These are phyloP conservation scores for Eimeria tenella DNA, from an alignment of 169 alveolate species.

Conservation along the genomic window DNA sequence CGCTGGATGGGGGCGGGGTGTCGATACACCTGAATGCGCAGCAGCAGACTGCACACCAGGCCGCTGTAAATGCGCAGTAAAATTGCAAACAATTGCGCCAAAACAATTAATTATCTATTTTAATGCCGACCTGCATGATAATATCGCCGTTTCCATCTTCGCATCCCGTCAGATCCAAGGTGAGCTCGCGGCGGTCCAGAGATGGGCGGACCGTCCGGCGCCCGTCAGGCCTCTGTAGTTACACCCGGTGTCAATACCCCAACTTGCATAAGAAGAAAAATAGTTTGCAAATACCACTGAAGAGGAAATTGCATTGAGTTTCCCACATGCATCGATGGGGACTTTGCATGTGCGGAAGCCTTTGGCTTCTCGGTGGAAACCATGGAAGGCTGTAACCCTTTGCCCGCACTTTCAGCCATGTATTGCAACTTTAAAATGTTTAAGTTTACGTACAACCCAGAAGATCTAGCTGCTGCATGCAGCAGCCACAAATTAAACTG, in stretches of 20 bases:
- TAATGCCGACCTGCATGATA: constrained; percentile 54
- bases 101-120: too few species aligned
- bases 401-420: not conserved
- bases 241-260: not conserved
- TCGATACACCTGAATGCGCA: constrained; percentile 59
- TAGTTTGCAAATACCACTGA: not conserved
- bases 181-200: constrained; percentile 14
- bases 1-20: constrained; percentile 71
- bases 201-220: not conserved
- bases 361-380: constrained; percentile 12
- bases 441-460: not conserved
- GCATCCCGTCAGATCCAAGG: constrained; percentile 1
- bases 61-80: not conserved
- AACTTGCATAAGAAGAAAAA: constrained; percentile 7
- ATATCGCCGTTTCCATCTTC: constrained; percentile 66
- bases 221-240: not conserved
- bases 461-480: not conserved
- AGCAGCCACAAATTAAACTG: not conserved
- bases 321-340: constrained; percentile 36
- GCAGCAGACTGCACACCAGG: not conserved
- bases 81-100: not conserved
- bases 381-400: not conserved
- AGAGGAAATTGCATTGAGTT: not conserved
- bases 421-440: not conserved
- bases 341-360: constrained; percentile 16